Conservation (phyloP, 345 rosid genomes). For the Salix exigua region DNA sequence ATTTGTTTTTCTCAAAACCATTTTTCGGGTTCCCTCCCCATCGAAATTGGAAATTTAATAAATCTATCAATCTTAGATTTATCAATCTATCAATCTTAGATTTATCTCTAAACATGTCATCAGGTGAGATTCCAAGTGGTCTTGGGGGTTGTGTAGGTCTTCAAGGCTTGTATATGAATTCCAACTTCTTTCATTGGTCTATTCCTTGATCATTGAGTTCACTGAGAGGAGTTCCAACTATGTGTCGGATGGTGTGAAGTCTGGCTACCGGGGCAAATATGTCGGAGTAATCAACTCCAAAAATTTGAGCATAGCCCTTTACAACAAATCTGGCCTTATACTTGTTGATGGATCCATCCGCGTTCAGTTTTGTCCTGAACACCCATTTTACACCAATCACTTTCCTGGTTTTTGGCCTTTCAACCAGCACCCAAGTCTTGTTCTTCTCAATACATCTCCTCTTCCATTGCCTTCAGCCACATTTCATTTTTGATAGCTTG, state of each 20-base stretch:
- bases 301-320: neutral
- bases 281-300: neutral
- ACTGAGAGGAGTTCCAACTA: neutral
- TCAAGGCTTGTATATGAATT: neutral
- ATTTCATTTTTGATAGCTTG: neutral
- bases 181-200: neutral
- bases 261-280: neutral
- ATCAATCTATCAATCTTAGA: neutral
- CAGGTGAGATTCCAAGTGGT: neutral
- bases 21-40: too few relatives aligned
- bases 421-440: neutral
- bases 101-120: neutral
- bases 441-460: neutral
- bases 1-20: too few relatives aligned
- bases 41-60: too few relatives aligned
- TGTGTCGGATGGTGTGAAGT: neutral
- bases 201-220: neutral
- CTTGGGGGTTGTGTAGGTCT: neutral
- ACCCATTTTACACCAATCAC: neutral
- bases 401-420: neutral
- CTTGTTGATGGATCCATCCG: neutral
- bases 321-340: neutral
- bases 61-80: too few relatives aligned
- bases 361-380: neutral
- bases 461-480: neutral